Conservation (phyloP, 2,329 filamentous ascomycete species). For the Cordyceps javanica region DNA sequence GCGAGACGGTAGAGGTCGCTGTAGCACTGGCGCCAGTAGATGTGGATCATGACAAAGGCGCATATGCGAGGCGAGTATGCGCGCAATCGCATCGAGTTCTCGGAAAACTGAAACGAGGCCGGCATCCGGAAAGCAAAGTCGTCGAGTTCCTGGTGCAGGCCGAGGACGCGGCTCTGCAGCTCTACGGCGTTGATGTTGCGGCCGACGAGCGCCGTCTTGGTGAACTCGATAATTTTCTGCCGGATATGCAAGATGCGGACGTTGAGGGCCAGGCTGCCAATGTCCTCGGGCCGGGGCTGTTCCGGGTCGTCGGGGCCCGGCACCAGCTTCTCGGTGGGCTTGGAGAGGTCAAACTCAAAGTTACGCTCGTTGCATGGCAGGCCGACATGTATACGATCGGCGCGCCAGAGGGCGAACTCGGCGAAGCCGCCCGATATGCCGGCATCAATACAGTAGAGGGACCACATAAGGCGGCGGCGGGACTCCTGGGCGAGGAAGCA, state of each 20-base stretch:
- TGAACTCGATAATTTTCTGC: slow-evolving; percentile 48
- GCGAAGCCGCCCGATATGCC: slow-evolving; percentile 37
- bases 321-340: slow-evolving; percentile 46
- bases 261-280: slow-evolving; percentile 50
- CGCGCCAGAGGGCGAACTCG: slow-evolving; percentile 38
- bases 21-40: slow-evolving; percentile 54
- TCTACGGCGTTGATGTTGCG: slow-evolving; percentile 36
- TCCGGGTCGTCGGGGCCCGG: slow-evolving; percentile 38
- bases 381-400: slow-evolving; percentile 35
- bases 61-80: slow-evolving; percentile 52
- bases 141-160: slow-evolving; percentile 42
- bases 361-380: slow-evolving; percentile 39
- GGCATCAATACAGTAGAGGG: slow-evolving; percentile 37
- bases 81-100: slow-evolving; percentile 48
- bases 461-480: slow-evolving; percentile 38
- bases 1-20: slow-evolving; percentile 51
- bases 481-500: slow-evolving; percentile 37
- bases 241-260: slow-evolving; percentile 51
- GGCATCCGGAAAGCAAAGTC: slow-evolving; percentile 49
- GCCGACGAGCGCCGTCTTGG: slow-evolving; percentile 34
- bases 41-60: slow-evolving; percentile 54
- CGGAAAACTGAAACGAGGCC: slow-evolving; percentile 51
- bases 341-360: slow-evolving; percentile 52
- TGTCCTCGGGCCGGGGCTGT: slow-evolving; percentile 38
- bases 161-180: slow-evolving; percentile 38